A percentile compares a stretch with the other conserved stretches of the same genome.
Conservation (phyloP, 139 green algal species). For the Chlorella sp. region DNA sequence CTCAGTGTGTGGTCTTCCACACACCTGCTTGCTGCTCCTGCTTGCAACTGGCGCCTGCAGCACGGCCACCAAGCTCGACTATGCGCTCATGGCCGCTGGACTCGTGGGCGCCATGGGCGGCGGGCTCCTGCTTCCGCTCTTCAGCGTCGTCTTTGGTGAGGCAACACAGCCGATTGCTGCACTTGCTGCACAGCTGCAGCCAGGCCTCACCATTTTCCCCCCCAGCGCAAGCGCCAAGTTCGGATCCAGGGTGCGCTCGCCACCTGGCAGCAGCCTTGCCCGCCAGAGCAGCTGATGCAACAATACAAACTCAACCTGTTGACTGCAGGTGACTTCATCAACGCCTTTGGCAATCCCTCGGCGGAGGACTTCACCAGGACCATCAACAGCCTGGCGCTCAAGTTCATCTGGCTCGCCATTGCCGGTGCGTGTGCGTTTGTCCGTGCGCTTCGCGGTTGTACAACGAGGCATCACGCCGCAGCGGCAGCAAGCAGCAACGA, state of each 20-base stretch:
- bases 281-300: background rate
- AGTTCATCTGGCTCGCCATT: slow-evolving; percentile 66
- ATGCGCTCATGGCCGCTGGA: background rate
- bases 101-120: background rate
- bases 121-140: background rate
- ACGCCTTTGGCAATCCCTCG: background rate
- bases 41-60: too few relatives aligned
- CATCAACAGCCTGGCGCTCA: slow-evolving; percentile 22
- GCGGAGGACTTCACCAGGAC: background rate
- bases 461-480: too few relatives aligned
- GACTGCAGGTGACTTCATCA: background rate
- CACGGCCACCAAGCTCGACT: background rate
- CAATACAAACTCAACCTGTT: background rate
- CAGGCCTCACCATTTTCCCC: background rate
- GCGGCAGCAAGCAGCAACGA: too few relatives aligned
- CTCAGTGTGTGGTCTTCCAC: too few relatives aligned
- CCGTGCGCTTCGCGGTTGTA: slow-evolving; percentile 19
- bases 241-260: background rate
- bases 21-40: too few relatives aligned
- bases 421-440: slow-evolving; percentile 36
- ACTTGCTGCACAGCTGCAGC: background rate
- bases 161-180: background rate
- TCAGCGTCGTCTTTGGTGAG: background rate
- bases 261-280: background rate
- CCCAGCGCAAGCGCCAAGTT: background rate